Percentiles rank a stretch among this genome's conserved stretches.
Evolutionary conservation across 345 rosid genomes (phyloP).

Genomic region (Raphanus raphanistrum): DNA sequence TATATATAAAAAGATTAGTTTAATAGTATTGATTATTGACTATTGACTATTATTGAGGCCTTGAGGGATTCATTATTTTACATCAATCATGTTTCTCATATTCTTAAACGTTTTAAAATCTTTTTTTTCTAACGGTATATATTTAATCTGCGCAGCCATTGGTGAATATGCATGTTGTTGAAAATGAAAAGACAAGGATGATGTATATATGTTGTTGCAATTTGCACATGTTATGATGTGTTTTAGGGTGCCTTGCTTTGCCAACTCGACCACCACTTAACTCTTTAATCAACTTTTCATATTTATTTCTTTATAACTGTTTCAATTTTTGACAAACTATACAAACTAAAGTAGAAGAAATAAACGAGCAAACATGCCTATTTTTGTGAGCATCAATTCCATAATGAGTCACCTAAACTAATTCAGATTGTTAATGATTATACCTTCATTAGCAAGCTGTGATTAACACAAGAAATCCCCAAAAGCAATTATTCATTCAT

Average conservation of each 20-base stretch:
- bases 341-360: not conserved
- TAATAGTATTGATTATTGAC: not conserved
- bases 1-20: not conserved
- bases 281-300: not conserved
- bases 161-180: conserved; percentile 30
- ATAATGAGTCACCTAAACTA: conserved; percentile 13
- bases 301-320: not conserved
- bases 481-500: conserved; percentile 34
- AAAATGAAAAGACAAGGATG: conserved; percentile 27
- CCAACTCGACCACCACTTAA: conserved; percentile 33
- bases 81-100: conserved; percentile 24
- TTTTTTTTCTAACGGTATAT: conserved; percentile 20
- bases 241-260: conserved; percentile 34
- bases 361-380: not conserved
- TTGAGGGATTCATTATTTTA: not conserved
- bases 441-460: conserved; percentile 29
- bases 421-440: conserved; percentile 19
- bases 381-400: not conserved
- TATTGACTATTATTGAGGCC: not conserved
- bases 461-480: not conserved
- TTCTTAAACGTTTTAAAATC: not conserved
- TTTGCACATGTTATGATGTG: conserved; percentile 36
- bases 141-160: conserved; percentile 22
- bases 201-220: conserved; percentile 20
- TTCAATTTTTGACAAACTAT: conserved; percentile 3